Evolutionary conservation across 805 yeast species (phyloP).

Genomic region (Metschnikowia vanudenii): DNA sequence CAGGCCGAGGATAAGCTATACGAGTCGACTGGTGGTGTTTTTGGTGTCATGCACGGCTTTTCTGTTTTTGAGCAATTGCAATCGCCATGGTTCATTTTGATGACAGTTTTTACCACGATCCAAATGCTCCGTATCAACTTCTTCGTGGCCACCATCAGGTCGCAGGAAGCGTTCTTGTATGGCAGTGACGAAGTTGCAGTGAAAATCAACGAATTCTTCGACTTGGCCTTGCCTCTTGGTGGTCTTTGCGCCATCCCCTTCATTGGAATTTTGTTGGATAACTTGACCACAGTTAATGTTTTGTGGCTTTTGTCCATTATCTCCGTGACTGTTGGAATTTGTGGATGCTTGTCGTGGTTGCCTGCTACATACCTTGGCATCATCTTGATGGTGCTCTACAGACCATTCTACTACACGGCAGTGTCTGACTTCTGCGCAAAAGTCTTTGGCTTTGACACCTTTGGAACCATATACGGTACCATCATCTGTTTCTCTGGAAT

Average conservation of each 20-base stretch:
- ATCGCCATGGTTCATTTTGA: conserved; percentile 74
- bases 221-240: conserved; percentile 83
- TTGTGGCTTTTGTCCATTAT: conserved; percentile 50
- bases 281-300: conserved; percentile 59
- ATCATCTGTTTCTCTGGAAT: conserved; percentile 79
- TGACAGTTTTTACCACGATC: conserved; percentile 76
- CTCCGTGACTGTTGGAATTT: conserved; percentile 65
- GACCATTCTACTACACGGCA: conserved; percentile 92
- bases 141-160: conserved; percentile 83
- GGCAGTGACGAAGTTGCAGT: conserved; percentile 53
- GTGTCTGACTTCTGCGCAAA: conserved; percentile 90
- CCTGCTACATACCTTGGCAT: conserved; percentile 69
- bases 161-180: conserved; percentile 77
- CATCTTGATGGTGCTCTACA: conserved; percentile 67
- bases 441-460: conserved; percentile 88
- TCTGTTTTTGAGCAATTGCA: conserved; percentile 48
- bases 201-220: conserved; percentile 66
- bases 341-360: conserved; percentile 60
- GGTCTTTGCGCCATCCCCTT: conserved; percentile 86
- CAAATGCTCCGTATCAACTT: conserved; percentile 92
- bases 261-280: conserved; percentile 78
- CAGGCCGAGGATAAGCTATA: conserved; percentile 58
- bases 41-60: conserved; percentile 75
- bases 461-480: conserved; percentile 89
- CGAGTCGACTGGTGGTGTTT: conserved; percentile 50